Conservation (phyloP, 345 rosid genomes). For the Nephelium lappaceum region DNA sequence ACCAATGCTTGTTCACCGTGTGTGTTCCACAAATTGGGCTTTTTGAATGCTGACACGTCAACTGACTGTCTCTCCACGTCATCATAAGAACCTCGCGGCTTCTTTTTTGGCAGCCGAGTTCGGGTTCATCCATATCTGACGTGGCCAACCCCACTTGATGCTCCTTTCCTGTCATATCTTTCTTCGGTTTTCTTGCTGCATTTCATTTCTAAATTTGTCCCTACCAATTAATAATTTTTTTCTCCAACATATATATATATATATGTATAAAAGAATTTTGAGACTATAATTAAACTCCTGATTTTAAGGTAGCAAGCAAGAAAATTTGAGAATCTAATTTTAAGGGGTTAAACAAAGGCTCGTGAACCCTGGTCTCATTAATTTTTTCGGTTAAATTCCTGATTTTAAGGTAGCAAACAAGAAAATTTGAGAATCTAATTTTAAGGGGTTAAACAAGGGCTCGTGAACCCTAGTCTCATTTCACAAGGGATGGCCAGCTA, state of each 20-base stretch:
- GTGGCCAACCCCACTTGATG: not conserved
- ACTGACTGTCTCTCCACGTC: not conserved
- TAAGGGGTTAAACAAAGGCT: not conserved
- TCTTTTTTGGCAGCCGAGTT: too few species aligned
- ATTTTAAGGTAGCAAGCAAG: not conserved
- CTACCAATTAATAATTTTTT: too few species aligned
- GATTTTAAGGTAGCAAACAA: not conserved
- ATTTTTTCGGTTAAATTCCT: not conserved
- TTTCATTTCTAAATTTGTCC: too few species aligned
- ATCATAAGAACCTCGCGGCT: not conserved
- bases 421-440: not conserved
- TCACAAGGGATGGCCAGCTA: not conserved
- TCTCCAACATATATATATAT: too few species aligned
- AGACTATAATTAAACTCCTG: not conserved
- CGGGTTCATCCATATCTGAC: not conserved
- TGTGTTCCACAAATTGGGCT: not conserved
- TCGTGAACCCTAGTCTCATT: slow-evolving; percentile 1
- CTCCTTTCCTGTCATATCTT: too few species aligned
- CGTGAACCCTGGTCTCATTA: not conserved
- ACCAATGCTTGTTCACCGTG: not conserved
- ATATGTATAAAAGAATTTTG: too few species aligned
- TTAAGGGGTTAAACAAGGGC: not conserved
- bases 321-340: not conserved
- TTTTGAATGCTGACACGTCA: not conserved
- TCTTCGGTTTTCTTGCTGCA: too few species aligned